Evolutionary conservation across 2,329 filamentous ascomycete species (phyloP), one percentile per base, ranked within the genome.

Genomic region (Alternaria ventricosa): DNA sequence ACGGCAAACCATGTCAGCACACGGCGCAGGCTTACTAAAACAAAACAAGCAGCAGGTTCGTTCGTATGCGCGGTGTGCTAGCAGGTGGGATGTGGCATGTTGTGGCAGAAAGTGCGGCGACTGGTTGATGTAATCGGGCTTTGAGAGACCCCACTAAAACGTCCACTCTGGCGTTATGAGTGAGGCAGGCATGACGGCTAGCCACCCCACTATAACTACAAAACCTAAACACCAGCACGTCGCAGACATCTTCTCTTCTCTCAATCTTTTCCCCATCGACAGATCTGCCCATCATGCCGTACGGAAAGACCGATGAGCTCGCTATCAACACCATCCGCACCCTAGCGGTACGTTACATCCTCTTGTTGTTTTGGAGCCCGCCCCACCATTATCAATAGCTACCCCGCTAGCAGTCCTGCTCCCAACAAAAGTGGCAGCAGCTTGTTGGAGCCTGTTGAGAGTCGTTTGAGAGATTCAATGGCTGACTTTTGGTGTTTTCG

Each of bases 311-410:
- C 80, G 96, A 99, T 83, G 86, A 91, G 87, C 89, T 94, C 84
- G 92, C 93, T 80, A 93, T 99, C 86, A 98, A 98, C 91, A 97
- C 95, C 83, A 98, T 99, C 87, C 93, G 96, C 83, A 85, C 93
- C 81, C 89, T 99, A 77, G 94, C 96, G 82, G 96, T 98, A 91
- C 84, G 94, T 90, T 30, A 18, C 18, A 8, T 43, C 67, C 60
- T 57, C 49, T 23, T 55, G 13, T 53, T 49, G 28, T 57, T 61
- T 54, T 58, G 61, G 30, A 25, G 44, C 3, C 50, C 61, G 57
- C 67, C 68, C 70, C 71, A 53, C 69, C 61, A 62, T 72, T 41
- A 46, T 54, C 60, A 69, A 66, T 66, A 72, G 55, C 68, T 76
- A 74, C 73, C 74, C 76, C 73, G 69, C 75, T 60, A 67, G 62